These are phyloP conservation scores for Phoma herbarum DNA, from an alignment of 2,329 filamentous ascomycete species.

Conservation along the genomic window DNA sequence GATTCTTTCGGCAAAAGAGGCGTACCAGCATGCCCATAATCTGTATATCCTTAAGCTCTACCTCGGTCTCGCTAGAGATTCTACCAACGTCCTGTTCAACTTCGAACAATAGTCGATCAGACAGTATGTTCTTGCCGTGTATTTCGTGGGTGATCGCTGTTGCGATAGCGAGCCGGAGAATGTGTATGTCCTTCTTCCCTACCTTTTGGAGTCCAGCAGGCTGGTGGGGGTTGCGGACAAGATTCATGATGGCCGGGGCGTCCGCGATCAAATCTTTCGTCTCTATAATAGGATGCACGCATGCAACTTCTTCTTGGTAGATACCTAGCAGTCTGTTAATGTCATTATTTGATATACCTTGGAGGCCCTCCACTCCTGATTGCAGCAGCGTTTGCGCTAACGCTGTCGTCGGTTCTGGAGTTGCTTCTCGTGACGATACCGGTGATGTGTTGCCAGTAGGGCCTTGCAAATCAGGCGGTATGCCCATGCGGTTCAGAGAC, in stretches of 20 bases:
- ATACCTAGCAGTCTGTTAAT: conserved; percentile 24
- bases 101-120: conserved; percentile 21
- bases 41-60: conserved; percentile 32
- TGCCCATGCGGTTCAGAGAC: conserved; percentile 28
- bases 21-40: conserved; percentile 32
- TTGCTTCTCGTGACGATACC: conserved; percentile 21
- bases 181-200: conserved; percentile 25
- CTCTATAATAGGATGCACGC: conserved; percentile 31
- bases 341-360: conserved; percentile 22
- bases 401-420: conserved; percentile 16
- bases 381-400: not conserved
- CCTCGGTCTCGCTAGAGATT: conserved; percentile 22
- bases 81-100: conserved; percentile 29
- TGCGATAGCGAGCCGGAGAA: conserved; percentile 29
- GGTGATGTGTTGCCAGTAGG: conserved; percentile 16
- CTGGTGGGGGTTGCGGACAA: conserved; percentile 12
- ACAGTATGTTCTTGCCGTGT: conserved; percentile 26
- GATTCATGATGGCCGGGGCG: conserved; percentile 17
- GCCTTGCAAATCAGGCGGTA: conserved; percentile 11
- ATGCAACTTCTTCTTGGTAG: conserved; percentile 30
- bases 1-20: too few species aligned
- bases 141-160: conserved; percentile 29
- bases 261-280: conserved; percentile 20
- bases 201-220: not conserved
- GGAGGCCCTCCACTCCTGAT: conserved; percentile 15